Percentiles rank a stretch among this genome's conserved stretches.
These are phyloP conservation scores for Aspergillus pseudonomiae DNA, from an alignment of 2,329 filamentous ascomycete genomes.

Conservation along the genomic window DNA sequence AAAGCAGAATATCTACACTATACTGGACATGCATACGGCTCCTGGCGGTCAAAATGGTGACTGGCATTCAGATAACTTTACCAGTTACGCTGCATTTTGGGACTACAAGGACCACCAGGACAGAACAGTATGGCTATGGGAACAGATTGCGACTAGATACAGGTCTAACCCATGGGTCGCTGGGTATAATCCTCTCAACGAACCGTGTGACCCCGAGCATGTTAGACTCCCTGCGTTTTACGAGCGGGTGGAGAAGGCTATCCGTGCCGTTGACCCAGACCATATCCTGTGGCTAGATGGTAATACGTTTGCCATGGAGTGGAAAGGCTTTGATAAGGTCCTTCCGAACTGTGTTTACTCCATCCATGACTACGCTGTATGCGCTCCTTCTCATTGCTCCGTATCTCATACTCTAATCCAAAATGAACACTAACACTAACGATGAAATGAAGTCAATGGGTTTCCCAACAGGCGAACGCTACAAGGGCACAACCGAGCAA, in stretches of 20 bases:
- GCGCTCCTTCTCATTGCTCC: neutral
- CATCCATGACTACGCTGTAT: conserved; percentile 47
- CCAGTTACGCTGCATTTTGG: conserved; percentile 53
- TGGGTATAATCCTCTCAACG: conserved; percentile 57
- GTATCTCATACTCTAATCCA: neutral
- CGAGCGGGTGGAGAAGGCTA: conserved; percentile 49
- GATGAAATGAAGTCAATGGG: conserved; percentile 37
- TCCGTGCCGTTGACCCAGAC: conserved; percentile 50
- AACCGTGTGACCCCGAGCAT: conserved; percentile 54
- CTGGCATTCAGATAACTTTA: conserved; percentile 55
- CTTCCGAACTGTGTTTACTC: conserved; percentile 52
- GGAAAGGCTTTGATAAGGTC: conserved; percentile 46
- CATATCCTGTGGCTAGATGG: conserved; percentile 52
- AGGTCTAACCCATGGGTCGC: conserved; percentile 52
- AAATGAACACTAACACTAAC: neutral
- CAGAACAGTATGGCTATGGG: conserved; percentile 54
- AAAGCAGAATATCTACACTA: conserved; percentile 53
- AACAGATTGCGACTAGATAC: conserved; percentile 50
- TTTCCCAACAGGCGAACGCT: conserved; percentile 45
- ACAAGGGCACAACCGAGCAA: conserved; percentile 47
- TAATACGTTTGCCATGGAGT: conserved; percentile 52
- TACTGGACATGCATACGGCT: conserved; percentile 54
- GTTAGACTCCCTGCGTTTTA: conserved; percentile 51
- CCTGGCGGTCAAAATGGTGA: conserved; percentile 56
- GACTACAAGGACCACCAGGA: conserved; percentile 56